These are phyloP conservation scores for Filobasidium wieringae DNA, from an alignment of 768 basidiomycete genomes.

Conservation along the genomic window DNA sequence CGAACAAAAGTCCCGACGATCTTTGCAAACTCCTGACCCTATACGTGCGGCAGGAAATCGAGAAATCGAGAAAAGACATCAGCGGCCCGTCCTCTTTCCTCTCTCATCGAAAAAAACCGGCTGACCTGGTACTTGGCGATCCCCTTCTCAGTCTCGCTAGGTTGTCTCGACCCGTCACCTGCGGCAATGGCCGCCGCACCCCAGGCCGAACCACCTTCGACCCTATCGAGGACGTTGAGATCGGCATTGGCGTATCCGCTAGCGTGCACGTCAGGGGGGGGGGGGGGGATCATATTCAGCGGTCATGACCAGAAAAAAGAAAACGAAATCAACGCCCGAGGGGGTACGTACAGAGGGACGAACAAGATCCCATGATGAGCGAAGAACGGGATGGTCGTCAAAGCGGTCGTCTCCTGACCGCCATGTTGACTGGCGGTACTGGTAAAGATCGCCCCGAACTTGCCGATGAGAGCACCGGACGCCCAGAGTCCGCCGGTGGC, in stretches of 20 bases:
- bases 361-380: constrained; percentile 61
- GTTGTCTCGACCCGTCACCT: constrained; percentile 28
- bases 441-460: constrained; percentile 36
- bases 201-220: constrained; percentile 55
- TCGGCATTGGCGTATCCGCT: constrained; percentile 50
- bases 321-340: no score
- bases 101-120: not conserved
- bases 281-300: no score
- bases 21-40: constrained; percentile 25
- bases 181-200: constrained; percentile 48
- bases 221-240: constrained; percentile 28
- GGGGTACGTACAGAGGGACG: constrained; percentile 36
- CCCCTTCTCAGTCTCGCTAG: constrained; percentile 17
- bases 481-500: constrained; percentile 48
- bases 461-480: constrained; percentile 53
- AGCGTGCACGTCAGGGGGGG: constrained; percentile 46
- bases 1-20: constrained; percentile 23
- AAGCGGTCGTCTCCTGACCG: constrained; percentile 51
- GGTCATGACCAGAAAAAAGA: no score
- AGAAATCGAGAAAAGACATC: not conserved
- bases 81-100: not conserved
- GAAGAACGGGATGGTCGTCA: constrained; percentile 48
- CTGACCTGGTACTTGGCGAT: constrained; percentile 23
- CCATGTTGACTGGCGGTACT: constrained; percentile 57
- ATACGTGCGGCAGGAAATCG: not conserved